These are phyloP conservation scores for Xanthoconium purpureum DNA, from an alignment of 768 basidiomycete genomes.

Conservation along the genomic window DNA sequence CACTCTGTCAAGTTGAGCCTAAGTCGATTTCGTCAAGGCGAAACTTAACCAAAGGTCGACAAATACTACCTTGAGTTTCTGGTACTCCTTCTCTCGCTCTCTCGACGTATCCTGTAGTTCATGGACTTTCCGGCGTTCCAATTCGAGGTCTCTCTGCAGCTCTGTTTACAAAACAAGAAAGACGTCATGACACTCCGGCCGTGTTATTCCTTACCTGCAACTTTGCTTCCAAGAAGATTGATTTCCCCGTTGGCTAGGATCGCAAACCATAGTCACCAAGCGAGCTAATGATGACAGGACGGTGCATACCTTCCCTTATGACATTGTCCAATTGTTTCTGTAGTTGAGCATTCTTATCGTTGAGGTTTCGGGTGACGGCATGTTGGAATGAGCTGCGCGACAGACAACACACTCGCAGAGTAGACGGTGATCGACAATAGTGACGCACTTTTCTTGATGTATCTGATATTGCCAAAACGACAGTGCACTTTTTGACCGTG, in stretches of 20 bases:
- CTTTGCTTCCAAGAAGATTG: slow-evolving; percentile 64
- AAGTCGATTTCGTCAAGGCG: background rate
- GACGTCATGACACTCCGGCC: background rate
- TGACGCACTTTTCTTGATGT: slow-evolving; percentile 72
- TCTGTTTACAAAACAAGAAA: slow-evolving; percentile 41
- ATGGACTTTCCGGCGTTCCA: slow-evolving; percentile 70
- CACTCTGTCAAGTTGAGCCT: slow-evolving; percentile 79
- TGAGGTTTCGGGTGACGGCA: slow-evolving; percentile 75
- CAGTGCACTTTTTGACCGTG: slow-evolving; percentile 52
- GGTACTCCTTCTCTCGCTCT: slow-evolving; percentile 84
- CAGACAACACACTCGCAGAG: slow-evolving; percentile 2
- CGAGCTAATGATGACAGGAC: background rate
- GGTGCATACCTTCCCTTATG: slow-evolving; percentile 66
- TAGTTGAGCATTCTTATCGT: slow-evolving; percentile 76
- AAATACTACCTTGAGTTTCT: slow-evolving; percentile 67
- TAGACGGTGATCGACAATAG: background rate
- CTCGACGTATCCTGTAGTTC: slow-evolving; percentile 72
- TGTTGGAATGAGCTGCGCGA: slow-evolving; percentile 63
- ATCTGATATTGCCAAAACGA: slow-evolving; percentile 92
- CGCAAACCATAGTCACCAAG: background rate
- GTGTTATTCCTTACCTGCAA: slow-evolving; percentile 44
- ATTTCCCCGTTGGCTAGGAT: slow-evolving; percentile 73
- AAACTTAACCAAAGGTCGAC: background rate
- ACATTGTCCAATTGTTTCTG: slow-evolving; percentile 87
- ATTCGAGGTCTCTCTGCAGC: slow-evolving; percentile 74